A percentile compares a stretch with the other conserved stretches of the same genome.
phyloP scores from a whole-genome alignment of 768 basidiomycete genomes.

The Aureoboletus auriporus region DNA sequence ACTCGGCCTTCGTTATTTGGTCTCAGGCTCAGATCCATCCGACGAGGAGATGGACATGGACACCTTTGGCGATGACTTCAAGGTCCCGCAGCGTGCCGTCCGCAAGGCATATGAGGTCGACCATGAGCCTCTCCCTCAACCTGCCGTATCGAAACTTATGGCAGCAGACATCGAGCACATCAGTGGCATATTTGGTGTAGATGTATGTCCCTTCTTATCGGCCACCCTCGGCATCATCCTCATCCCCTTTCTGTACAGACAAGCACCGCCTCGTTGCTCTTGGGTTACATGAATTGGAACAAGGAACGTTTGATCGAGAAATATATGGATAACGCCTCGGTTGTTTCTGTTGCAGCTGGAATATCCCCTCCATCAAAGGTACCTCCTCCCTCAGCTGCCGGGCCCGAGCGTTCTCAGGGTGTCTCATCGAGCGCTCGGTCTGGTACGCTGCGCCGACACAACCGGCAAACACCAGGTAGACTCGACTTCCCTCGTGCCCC shows the following conservation, averaged over 20 bases:
- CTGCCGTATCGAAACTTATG: slow-evolving; percentile 76
- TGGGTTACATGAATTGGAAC: slow-evolving; percentile 90
- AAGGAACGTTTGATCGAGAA: slow-evolving; percentile 93
- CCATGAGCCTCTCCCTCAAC: slow-evolving; percentile 70
- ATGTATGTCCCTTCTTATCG: slow-evolving; percentile 51
- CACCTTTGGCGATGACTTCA: slow-evolving; percentile 60
- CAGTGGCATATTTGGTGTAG: slow-evolving; percentile 80
- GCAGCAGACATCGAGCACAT: slow-evolving; percentile 80
- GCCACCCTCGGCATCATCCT: background rate
- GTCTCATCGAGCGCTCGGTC: slow-evolving; percentile 23
- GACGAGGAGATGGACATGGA: slow-evolving; percentile 74
- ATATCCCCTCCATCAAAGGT: slow-evolving; percentile 38
- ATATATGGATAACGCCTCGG: slow-evolving; percentile 89
- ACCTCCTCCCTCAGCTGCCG: slow-evolving; percentile 20
- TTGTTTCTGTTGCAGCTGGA: slow-evolving; percentile 73
- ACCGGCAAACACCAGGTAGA: slow-evolving; percentile 27
- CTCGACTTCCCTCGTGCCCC: background rate
- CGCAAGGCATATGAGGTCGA: slow-evolving; percentile 81
- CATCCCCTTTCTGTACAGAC: slow-evolving; percentile 37
- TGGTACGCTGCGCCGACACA: slow-evolving; percentile 24
- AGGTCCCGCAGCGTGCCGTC: slow-evolving; percentile 48
- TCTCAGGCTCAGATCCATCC: slow-evolving; percentile 37
- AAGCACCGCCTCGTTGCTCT: slow-evolving; percentile 67
- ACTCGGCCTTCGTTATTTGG: slow-evolving; percentile 14
- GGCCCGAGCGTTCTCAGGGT: slow-evolving; percentile 33